Base-by-base conservation (phyloP, 1,284 basidiomycete genomes). In the Xerocomus amazonicus region DNA sequence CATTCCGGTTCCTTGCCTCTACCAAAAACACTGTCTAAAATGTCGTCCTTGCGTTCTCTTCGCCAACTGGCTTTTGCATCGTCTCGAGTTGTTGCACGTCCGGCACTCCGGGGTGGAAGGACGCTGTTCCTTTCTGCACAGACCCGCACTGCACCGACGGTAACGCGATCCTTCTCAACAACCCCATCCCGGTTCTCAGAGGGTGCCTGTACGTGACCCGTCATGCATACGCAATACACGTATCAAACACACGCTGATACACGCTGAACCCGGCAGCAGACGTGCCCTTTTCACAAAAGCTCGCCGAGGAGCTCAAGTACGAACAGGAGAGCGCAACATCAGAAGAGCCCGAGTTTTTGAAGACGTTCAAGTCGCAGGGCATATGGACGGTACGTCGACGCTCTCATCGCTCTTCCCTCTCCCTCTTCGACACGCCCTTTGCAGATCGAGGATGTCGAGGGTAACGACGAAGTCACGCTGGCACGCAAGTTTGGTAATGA, bases 401-500 rank as follows among this genome's bases (percentile, higher is more conserved):
- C 62, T 53, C 6, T 2, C 3, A 4, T 6, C 6, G 3, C 1
- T 1, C 6, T 16, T 8, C 1, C 36, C 17, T 39, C n/a, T 17
- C 6, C 34, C 33, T 23, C 2, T 37, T 41, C 3, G 54, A 36
- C 34, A 36, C 28, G 33, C 35, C 2, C 53, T 23, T 32, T 42
- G 35, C 44, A 92, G 81, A 80, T 98, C 59, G 75, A 83, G 56
- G 92, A 97, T 66, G 68, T 69, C 28, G 59, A 74, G 7, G 90
- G 87, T 31, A 79, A 82, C 41, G 95, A 97, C 69, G 95, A 97
- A 67, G 82, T 98, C 33, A 73, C 79, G 17, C 71, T 99, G 31
- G 76, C 74, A 29, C 83, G 95, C 55, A 85, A 84, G 59, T 98
- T 94, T 67, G 95, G 93, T 56, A 93, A 92, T 65, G 95, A 99